phyloP scores from a whole-genome alignment of 371 early-diverging fungal species.

The Actinomortierella ambigua region DNA sequence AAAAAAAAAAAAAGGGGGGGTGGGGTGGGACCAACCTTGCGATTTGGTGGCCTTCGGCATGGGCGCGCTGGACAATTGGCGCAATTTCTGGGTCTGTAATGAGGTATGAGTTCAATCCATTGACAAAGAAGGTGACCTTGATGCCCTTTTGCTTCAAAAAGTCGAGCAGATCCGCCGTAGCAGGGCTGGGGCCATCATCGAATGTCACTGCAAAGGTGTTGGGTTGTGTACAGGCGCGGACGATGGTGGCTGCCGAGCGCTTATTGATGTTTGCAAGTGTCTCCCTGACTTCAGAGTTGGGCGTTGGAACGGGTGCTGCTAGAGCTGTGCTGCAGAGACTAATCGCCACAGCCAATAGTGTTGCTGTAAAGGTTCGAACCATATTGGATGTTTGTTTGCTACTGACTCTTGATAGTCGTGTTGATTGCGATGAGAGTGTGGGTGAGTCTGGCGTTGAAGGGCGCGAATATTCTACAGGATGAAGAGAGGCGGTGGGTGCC shows the following conservation, averaged over 20 bases:
- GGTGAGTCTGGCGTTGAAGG: too few relatives aligned
- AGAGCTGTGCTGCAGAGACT: too few relatives aligned
- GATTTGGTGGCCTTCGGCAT: conserved; percentile 56
- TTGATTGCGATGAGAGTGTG: too few relatives aligned
- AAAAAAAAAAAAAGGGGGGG: too few relatives aligned
- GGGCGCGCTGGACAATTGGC: conserved; percentile 52
- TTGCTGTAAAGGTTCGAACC: too few relatives aligned
- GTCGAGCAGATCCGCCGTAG: conserved; percentile 56
- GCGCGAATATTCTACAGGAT: not conserved
- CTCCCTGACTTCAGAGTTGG: too few relatives aligned
- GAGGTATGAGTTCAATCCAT: conserved; percentile 53
- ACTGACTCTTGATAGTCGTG: too few relatives aligned
- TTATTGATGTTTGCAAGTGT: conserved; percentile 3
- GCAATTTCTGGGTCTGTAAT: conserved; percentile 36
- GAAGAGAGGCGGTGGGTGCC: not conserved
- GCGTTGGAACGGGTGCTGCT: too few relatives aligned
- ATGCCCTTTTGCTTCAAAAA: conserved; percentile 49
- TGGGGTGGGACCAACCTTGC: too few relatives aligned
- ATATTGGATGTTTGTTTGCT: too few relatives aligned
- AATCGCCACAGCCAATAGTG: too few relatives aligned
- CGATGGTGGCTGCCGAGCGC: conserved; percentile 5
- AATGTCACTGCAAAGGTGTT: conserved; percentile 56
- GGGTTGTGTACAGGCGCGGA: conserved; percentile 17
- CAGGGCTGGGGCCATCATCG: conserved; percentile 69
- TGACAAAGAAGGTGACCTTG: conserved; percentile 76